Conservation (phyloP, 2,329 filamentous ascomycete genomes). For the Paraphaeosphaeria sporulosa region DNA sequence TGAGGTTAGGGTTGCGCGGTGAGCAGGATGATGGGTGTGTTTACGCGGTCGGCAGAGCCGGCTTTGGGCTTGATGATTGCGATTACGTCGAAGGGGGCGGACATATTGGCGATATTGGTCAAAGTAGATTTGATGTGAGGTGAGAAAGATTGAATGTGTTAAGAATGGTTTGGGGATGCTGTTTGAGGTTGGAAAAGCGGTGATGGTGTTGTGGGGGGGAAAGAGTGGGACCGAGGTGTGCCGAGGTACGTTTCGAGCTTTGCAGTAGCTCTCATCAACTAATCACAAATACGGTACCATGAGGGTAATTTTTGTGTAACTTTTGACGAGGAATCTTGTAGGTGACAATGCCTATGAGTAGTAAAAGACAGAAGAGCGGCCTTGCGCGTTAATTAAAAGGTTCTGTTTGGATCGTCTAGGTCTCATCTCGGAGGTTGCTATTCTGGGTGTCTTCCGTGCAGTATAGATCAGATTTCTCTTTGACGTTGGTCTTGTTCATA, state of each 20-base stretch:
- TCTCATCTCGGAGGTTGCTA: too few relatives aligned
- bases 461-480: too few relatives aligned
- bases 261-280: not conserved
- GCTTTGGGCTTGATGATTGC: conserved; percentile 41
- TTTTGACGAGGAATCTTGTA: too few relatives aligned
- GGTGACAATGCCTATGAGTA: too few relatives aligned
- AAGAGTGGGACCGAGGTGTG: conserved; percentile 5
- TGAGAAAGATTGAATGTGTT: not conserved
- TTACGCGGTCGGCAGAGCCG: conserved; percentile 42
- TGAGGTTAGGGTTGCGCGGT: not conserved
- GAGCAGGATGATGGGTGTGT: not conserved
- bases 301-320: too few relatives aligned
- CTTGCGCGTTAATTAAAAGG: too few relatives aligned
- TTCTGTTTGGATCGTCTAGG: too few relatives aligned
- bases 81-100: conserved; percentile 36
- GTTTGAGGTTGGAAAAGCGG: not conserved
- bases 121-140: not conserved
- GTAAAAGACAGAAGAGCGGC: too few relatives aligned
- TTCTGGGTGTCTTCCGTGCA: too few relatives aligned
- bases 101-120: conserved; percentile 19
- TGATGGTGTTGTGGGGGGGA: not conserved
- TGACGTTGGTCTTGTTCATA: too few relatives aligned
- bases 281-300: not conserved
- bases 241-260: conserved; percentile 12
- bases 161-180: not conserved